phyloP scores from a whole-genome alignment of 2,329 filamentous ascomycete species.

The Blastomyces parvus region DNA sequence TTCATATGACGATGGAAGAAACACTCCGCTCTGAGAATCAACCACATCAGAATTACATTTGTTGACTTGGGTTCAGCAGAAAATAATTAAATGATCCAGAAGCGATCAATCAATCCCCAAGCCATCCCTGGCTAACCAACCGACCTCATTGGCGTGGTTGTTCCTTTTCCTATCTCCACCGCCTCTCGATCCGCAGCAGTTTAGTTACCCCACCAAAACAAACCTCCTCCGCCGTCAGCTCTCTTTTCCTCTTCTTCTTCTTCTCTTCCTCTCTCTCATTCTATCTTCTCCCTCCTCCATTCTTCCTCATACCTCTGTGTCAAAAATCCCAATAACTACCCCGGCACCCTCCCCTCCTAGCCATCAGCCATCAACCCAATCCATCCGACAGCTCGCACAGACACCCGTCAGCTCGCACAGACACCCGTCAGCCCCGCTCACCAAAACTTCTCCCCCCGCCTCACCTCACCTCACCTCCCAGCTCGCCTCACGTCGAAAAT shows the following conservation, averaged over 20 bases:
- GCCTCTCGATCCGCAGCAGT: neutral
- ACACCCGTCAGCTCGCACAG: too few species aligned
- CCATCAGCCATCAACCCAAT: too few species aligned
- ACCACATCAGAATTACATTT: neutral
- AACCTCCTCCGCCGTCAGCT: neutral
- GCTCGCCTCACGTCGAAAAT: neutral
- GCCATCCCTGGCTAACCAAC: neutral
- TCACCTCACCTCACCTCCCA: neutral
- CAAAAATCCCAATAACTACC: too few species aligned
- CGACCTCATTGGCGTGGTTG: neutral
- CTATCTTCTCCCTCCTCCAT: constrained; percentile 9
- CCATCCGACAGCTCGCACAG: too few species aligned
- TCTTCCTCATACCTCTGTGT: too few species aligned
- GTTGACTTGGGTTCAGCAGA: too few species aligned
- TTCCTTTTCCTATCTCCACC: neutral
- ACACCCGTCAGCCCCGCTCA: neutral
- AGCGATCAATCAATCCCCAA: too few species aligned
- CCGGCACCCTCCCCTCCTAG: too few species aligned
- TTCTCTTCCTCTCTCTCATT: constrained; percentile 10
- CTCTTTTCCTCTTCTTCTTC: constrained; percentile 10
- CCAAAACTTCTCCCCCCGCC: too few species aligned
- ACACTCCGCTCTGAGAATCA: neutral
- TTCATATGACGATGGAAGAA: too few species aligned
- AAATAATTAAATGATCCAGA: too few species aligned
- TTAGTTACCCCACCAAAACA: constrained; percentile 4